These are phyloP conservation scores for Fusarium robinianum DNA, from an alignment of 2,329 filamentous ascomycete genomes.

Conservation along the genomic window DNA sequence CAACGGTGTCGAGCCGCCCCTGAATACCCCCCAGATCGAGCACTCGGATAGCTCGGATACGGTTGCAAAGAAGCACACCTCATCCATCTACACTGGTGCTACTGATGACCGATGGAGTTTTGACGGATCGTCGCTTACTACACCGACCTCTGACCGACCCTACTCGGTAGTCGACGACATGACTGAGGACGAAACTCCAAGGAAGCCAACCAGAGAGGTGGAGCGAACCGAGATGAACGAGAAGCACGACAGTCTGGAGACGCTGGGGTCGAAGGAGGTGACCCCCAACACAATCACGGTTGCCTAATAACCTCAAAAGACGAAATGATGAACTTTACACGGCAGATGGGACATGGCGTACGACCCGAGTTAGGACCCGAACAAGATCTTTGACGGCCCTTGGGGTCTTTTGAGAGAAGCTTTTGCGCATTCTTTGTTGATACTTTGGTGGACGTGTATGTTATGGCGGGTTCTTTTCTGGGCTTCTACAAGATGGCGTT, in stretches of 20 bases:
- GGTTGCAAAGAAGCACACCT: constrained; percentile 42
- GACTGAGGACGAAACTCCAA: constrained; percentile 40
- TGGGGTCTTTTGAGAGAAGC: constrained; percentile 26
- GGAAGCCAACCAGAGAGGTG: constrained; percentile 34
- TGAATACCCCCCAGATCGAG: constrained; percentile 24
- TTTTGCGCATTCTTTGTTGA: constrained; percentile 36
- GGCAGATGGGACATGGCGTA: constrained; percentile 30
- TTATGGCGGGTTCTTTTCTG: constrained; percentile 29
- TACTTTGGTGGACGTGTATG: constrained; percentile 35
- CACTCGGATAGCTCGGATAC: constrained; percentile 38
- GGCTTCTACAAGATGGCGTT: constrained; percentile 28
- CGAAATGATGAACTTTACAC: constrained; percentile 29
- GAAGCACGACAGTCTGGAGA: constrained; percentile 29
- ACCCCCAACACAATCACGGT: constrained; percentile 34
- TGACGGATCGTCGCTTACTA: constrained; percentile 45
- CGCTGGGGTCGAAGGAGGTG: constrained; percentile 32
- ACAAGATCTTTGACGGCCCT: constrained; percentile 19
- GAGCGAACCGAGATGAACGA: constrained; percentile 30
- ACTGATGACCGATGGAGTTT: constrained; percentile 46
- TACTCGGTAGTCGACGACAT: constrained; percentile 41
- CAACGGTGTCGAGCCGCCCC: constrained; percentile 16
- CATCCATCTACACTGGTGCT: constrained; percentile 45
- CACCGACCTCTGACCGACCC: constrained; percentile 45
- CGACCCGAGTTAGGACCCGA: constrained; percentile 26
- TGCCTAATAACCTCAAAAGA: constrained; percentile 29